These are phyloP conservation scores for Vaccinium macrocarpon DNA, from an alignment of 148 eudicot species.

Conservation along the genomic window DNA sequence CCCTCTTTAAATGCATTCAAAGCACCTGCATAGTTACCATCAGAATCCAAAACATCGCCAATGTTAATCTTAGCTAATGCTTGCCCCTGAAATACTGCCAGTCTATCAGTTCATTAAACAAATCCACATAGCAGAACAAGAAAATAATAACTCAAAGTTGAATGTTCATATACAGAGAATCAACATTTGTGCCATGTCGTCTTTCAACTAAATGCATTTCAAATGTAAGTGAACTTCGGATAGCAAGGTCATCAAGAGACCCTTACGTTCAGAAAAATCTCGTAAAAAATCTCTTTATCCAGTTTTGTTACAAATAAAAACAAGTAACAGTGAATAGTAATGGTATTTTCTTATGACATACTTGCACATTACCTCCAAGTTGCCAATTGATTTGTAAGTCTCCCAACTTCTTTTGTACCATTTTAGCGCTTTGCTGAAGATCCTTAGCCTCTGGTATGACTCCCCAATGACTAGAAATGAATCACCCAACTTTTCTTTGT, in stretches of 20 bases:
- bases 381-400: conserved; percentile 56
- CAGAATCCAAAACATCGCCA: conserved; percentile 69
- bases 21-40: conserved; percentile 68
- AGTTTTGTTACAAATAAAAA: neutral
- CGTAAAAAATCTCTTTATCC: neutral
- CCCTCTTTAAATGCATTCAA: conserved; percentile 66
- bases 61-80: conserved; percentile 80
- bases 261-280: neutral
- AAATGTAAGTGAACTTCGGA: neutral
- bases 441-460: conserved; percentile 79
- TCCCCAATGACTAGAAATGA: conserved; percentile 77
- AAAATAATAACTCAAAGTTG: neutral
- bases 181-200: neutral
- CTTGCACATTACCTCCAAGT: conserved; percentile 61
- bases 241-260: neutral
- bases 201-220: neutral
- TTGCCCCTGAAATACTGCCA: conserved; percentile 72
- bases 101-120: conserved; percentile 23
- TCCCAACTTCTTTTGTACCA: conserved; percentile 82
- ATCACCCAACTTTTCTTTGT: conserved; percentile 87
- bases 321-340: neutral
- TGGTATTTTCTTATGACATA: neutral
- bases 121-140: neutral
- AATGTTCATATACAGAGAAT: neutral
- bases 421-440: conserved; percentile 67